Conservation (phyloP, 2,329 filamentous ascomycete species). For the Phialophora expanda region DNA sequence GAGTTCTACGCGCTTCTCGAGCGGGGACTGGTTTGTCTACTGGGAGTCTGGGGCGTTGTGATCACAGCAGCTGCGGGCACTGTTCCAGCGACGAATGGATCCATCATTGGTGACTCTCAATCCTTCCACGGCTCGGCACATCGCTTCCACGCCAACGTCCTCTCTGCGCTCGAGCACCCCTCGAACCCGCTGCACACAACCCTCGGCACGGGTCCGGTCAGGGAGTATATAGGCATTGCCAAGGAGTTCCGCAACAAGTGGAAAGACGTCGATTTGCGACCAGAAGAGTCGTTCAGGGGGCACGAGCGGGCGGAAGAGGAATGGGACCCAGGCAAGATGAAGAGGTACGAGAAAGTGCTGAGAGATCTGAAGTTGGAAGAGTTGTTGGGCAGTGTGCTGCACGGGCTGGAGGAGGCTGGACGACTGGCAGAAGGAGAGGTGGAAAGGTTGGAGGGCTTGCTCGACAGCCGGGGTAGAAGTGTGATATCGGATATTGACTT, state of each 20-base stretch:
- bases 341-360: slow-evolving; percentile 51
- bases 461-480: slow-evolving; percentile 16
- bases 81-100: slow-evolving; percentile 31
- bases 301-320: slow-evolving; percentile 40
- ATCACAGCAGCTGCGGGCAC: slow-evolving; percentile 49
- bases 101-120: slow-evolving; percentile 38
- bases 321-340: slow-evolving; percentile 36
- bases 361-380: slow-evolving; percentile 66
- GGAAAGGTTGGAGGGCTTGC: slow-evolving; percentile 32
- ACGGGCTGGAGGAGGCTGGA: slow-evolving; percentile 65
- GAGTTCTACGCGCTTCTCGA: slow-evolving; percentile 77
- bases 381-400: slow-evolving; percentile 64
- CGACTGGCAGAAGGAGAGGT: slow-evolving; percentile 57
- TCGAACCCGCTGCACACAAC: slow-evolving; percentile 62
- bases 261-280: slow-evolving; percentile 55
- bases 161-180: slow-evolving; percentile 63
- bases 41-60: slow-evolving; percentile 66
- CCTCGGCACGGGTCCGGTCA: slow-evolving; percentile 62
- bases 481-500: slow-evolving; percentile 6
- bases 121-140: slow-evolving; percentile 48
- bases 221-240: slow-evolving; percentile 65
- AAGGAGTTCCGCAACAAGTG: slow-evolving; percentile 74
- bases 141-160: slow-evolving; percentile 72
- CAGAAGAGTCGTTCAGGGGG: slow-evolving; percentile 29
- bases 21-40: slow-evolving; percentile 69